Conservation (phyloP, 805 yeast species). For the Lachancea thermotolerans region DNA sequence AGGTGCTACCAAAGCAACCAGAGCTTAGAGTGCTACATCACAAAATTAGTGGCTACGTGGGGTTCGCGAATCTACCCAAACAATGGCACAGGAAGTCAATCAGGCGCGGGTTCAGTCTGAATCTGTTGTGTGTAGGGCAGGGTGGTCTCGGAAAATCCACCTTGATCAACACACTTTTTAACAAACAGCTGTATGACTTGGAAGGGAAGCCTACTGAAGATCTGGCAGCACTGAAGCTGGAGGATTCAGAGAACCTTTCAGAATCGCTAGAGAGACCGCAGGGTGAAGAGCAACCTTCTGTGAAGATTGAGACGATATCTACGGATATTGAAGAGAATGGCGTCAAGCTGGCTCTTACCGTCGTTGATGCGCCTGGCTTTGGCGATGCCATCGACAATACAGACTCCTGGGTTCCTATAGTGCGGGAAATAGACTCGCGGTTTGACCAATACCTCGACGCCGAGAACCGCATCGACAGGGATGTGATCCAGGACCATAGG, state of each 20-base stretch:
- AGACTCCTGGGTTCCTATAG: constrained; percentile 82
- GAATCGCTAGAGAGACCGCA: constrained; percentile 1
- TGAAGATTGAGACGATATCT: constrained; percentile 52
- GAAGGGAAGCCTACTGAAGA: constrained; percentile 9
- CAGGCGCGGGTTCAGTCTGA: constrained; percentile 82
- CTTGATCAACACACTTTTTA: constrained; percentile 83
- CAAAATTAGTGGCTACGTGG: constrained; percentile 87
- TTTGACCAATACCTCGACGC: constrained; percentile 84
- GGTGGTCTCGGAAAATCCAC: constrained; percentile 91
- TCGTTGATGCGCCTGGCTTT: constrained; percentile 88
- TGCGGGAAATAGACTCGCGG: constrained; percentile 79
- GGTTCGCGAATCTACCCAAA: constrained; percentile 94
- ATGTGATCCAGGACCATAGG: constrained; percentile 67
- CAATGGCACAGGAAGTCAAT: constrained; percentile 97
- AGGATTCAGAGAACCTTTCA: constrained; percentile 5
- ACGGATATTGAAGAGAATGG: constrained; percentile 89
- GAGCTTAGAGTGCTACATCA: constrained; percentile 62
- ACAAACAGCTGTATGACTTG: constrained; percentile 45
- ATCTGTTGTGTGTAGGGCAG: constrained; percentile 86
- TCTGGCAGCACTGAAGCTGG: constrained; percentile 10
- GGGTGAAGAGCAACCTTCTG: constrained; percentile 23
- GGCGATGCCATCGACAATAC: constrained; percentile 83
- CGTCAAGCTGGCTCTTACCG: constrained; percentile 75
- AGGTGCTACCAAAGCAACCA: constrained; percentile 32
- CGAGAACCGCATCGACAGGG: constrained; percentile 77